Evolutionary conservation across 768 basidiomycete genomes (phyloP), one percentile per base, ranked within the genome.

Genomic region (Hygrophorus pudorinus): DNA sequence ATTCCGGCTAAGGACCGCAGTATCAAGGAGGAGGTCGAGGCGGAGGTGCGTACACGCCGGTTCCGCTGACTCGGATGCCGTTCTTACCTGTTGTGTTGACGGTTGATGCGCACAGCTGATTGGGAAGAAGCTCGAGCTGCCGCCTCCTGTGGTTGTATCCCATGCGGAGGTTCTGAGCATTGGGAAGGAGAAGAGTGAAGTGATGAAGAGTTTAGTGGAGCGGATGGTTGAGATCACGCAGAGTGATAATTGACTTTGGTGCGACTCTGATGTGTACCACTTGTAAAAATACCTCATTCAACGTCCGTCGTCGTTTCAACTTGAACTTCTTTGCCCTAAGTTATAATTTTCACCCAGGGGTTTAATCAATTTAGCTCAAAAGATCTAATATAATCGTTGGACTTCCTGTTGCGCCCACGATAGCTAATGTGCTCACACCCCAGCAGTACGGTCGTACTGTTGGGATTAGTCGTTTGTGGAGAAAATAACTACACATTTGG

Each of bases 111-210:
- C 33, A 21, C 53, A 89, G 85, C 68, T 88, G 17, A 69, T 76
- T 29, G 86, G 85, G 4, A 72, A 65, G 53, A 57, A 61, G 5
- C 48, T 79, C 3, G 62, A 70, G 45, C 48, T 61, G 10, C 66
- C 70, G 2, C 49, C 56, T 4, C 61, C 60, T 2, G 63, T 69
- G 42, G 68, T 71, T 5, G 82, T 88, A 3, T 81, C 82, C 16
- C 88, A 91, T 53, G 84, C 77, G 8, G 88, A 92, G 57, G 89
- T 92, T 12, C 62, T 93, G 11, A 61, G 62, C 9, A 66, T 76
- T 18, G 81, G 87, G 9, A 73, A 62, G 53, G 62, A 70, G 54
- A 87, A 85, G 59, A 84, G 79, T 2, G 78, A 81, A 24, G 68
- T 79, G 28, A 79, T 93, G 77, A 76, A 75, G 59, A 62, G 59